A percentile compares a stretch with the other conserved stretches of the same genome.
phyloP scores from a whole-genome alignment of 2,329 filamentous ascomycete genomes.

The Onygena corvina region DNA sequence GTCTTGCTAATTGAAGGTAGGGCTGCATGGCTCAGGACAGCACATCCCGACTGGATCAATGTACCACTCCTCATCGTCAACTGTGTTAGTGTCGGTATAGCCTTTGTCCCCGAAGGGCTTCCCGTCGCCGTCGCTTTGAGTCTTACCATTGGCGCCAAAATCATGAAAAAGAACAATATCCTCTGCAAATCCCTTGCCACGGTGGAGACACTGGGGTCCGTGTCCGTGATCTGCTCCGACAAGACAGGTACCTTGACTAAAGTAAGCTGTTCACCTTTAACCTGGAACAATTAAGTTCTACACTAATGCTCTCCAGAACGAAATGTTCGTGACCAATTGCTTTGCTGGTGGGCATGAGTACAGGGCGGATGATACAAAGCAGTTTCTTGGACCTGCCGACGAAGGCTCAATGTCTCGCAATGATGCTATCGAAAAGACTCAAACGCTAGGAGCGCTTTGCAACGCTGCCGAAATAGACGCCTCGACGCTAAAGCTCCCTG shows the following conservation, averaged over 20 bases:
- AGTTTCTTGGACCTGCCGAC: conserved; percentile 25
- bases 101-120: conserved; percentile 64
- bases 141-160: conserved; percentile 62
- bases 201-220: conserved; percentile 61
- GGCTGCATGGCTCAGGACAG: conserved; percentile 56
- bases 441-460: conserved; percentile 55
- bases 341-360: conserved; percentile 45
- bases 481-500: conserved; percentile 46
- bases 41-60: conserved; percentile 58
- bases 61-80: conserved; percentile 60
- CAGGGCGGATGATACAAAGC: conserved; percentile 41
- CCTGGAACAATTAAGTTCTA: background rate
- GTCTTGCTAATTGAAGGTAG: conserved; percentile 29
- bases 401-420: conserved; percentile 17
- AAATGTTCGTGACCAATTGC: conserved; percentile 61
- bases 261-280: conserved; percentile 11
- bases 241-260: conserved; percentile 51
- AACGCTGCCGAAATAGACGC: conserved; percentile 66
- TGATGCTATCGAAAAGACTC: conserved; percentile 34
- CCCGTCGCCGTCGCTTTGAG: conserved; percentile 59
- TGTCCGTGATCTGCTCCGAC: conserved; percentile 63
- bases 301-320: conserved; percentile 38
- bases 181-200: conserved; percentile 71
- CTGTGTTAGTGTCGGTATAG: conserved; percentile 60
- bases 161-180: conserved; percentile 65